Evolutionary conservation across 2,329 filamentous ascomycete species (phyloP), one percentile per base, ranked within the genome.

Genomic region (Neonectria hederae): DNA sequence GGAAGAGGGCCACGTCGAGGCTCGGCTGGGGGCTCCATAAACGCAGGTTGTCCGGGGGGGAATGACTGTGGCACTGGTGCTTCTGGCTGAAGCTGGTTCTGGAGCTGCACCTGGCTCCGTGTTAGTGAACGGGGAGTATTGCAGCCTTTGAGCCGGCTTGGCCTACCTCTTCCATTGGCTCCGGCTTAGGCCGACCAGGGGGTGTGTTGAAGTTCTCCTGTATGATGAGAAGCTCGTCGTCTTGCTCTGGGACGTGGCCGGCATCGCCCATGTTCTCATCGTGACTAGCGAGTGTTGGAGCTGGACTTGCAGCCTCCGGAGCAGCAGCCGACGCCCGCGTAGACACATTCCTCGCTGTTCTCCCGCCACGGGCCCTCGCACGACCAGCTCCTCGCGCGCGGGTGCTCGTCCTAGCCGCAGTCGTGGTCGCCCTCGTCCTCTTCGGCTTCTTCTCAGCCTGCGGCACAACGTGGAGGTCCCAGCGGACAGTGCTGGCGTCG

Each of bases 391-490:
- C 35, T 17, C 61, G 61, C 21, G 55, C 6, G 13, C 53, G 19
- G 28, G 46, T 49, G 21, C 24, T 53, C 4, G 38, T 17, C 3
- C 6, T 53, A 4, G 48, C 17, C 10, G 19, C 3, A 1, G 28
- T 19, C 10, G 19, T 5, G 1, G 28, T 17, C 22, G 51, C 13
- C 48, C 32, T 57, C 2, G 32, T 17, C 35, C n/a, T 54, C 55
- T 51, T 64, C 5, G 35, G 52, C 11, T 49, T 24, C 9, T 38
- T 55, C 11, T 45, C 55, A 9, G 22, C 22, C 13, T 5, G 35
- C 35, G 6, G 35, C 35, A 5, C 14, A 5, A 51, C 22, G 24
- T 65, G 62, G 21, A 65, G 42, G 17, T 65, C 55, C 65, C 65
- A 67, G 26, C 42, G 17, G 21, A 60, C 46, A 4, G 51, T 8